Conservation (phyloP, 192 early-diverging fungal species). For the Gaertneriomyces sp. region DNA sequence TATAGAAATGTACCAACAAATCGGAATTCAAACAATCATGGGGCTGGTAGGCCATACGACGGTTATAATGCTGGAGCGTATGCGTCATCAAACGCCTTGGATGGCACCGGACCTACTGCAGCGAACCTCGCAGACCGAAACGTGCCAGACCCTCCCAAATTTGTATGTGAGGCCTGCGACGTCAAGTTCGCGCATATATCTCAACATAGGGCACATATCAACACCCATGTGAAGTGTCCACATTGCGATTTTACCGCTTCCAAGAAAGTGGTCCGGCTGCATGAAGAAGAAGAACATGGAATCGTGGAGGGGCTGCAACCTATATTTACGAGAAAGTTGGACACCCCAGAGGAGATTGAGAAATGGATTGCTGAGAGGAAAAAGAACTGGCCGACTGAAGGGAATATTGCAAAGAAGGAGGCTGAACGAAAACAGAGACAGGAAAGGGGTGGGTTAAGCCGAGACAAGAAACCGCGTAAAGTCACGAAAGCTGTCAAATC, state of each 20-base stretch:
- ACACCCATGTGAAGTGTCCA: constrained; percentile 33
- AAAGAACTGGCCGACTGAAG: constrained; percentile 71
- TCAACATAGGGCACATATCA: constrained; percentile 29
- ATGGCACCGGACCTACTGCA: too few relatives aligned
- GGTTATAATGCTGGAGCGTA: too few relatives aligned
- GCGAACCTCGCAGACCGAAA: not conserved
- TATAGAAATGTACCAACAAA: not conserved
- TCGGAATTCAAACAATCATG: too few relatives aligned
- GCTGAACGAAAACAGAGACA: constrained; percentile 26
- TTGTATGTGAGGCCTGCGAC: constrained; percentile 34
- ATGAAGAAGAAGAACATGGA: constrained; percentile 33
- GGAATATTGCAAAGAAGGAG: constrained; percentile 65
- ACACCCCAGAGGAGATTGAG: constrained; percentile 65
- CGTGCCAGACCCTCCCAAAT: not conserved
- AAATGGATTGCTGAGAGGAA: constrained; percentile 83
- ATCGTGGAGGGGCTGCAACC: constrained; percentile 20
- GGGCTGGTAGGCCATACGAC: too few relatives aligned
- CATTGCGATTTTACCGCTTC: constrained; percentile 38
- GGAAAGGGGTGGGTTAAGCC: constrained; percentile 24
- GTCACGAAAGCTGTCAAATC: too few relatives aligned
- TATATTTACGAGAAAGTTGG: constrained; percentile 1
- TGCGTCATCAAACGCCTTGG: too few relatives aligned
- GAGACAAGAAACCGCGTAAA: not conserved
- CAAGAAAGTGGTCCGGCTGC: constrained; percentile 24
- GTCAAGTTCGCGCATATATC: constrained; percentile 17